Evolutionary conservation across 2,329 filamentous ascomycete species (phyloP), one percentile per base, ranked within the genome.

Genomic region (Trichophyton benhamiae): DNA sequence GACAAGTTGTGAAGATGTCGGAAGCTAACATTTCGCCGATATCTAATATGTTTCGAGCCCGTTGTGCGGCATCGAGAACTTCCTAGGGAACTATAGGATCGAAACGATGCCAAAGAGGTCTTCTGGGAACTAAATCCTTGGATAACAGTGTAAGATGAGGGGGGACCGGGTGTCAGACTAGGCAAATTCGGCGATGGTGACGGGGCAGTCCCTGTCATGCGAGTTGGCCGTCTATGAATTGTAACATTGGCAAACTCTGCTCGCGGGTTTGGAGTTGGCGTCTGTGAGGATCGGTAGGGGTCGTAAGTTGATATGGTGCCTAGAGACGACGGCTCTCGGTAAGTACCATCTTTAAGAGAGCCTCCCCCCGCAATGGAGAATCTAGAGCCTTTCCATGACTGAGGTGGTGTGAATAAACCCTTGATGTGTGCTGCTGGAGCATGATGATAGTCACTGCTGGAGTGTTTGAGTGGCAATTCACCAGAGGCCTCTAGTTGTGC

Each of bases 391-490:
- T 78, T 77, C 53, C 78, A 78, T 2, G 66, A 63, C 38, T 63
- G 67, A 13, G 61, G 63, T 46, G 49, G 49, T 2, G 49, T 53
- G n/a, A 25, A 53, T 53, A 22, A 13, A 30, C 22, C 22, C 25
- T 33, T 33, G 13, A 70, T 68, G 65, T 71, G 76, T 2, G 65
- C 67, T 17, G 69, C 58, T 8, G 69, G 68, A 27, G 88, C 82
- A 68, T 95, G 90, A 68, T 96, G 92, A 68, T 95, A 94, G 69
- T 97, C 92, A 73, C 91, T 96, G 61, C 87, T 82, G 0, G 92
- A 96, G 70, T 94, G 88, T n/a, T 83, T 83, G 61, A 96, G 77
- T 22, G 88, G 83, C 33, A 86, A 85, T 63, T 87, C 87, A 60
- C 80, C 76, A 70, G 94, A 97, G 69, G 96, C 89, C 71, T 97